Base-by-base conservation (phyloP, 106 monocot species). In the Dendrobium chrysotoxum region DNA sequence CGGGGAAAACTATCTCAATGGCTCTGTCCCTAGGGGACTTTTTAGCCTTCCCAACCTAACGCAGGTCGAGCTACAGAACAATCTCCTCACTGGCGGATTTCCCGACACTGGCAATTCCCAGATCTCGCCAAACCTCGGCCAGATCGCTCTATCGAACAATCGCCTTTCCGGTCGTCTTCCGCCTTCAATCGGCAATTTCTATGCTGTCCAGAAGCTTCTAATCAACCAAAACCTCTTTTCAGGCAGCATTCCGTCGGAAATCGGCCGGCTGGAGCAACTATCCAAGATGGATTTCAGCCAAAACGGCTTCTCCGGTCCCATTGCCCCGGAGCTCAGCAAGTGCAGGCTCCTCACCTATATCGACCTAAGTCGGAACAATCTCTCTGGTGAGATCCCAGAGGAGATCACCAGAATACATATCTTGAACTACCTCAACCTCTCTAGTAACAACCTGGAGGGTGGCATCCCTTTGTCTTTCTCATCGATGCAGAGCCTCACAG, bases 401-500 rank as follows among this genome's bases (percentile, higher is more conserved):
- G 81, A 85, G 83, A 85, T 91, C 55, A 77, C 88, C 0, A 75
- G 28, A 26, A 80, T 91, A 79, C 54, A 85, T 17, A 91, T 91
- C 26, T 74, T 91, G 7, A 88, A 91, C 80, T 91, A 88, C 53
- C 79, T 91, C 20, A 91, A 91, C 77, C 55, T 91, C 1, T 91
- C 91, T 4, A 75, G 82, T n/a, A 91, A 91, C 81, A 68, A 82
- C n/a, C 88, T 96, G 9, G 83, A 77, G 1, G 96, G 96, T 0
- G 55, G 75, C 53, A 96, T 96, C 39, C 96, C 96, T 9, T 6
- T 80, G 4, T 81, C 88, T 30, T 83, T 96, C 20, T 85, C 96
- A 21, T 79, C 89, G 5, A 93, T 96, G 96, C 96, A 96, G 84
- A 93, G 93, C 85, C 84, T 96, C 15, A 96, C 96, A 2, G 76